A percentile compares a stretch with the other conserved stretches of the same genome.
Evolutionary conservation across 1,284 basidiomycete species (phyloP).

Genomic region (Rhodotorula glutinis): DNA sequence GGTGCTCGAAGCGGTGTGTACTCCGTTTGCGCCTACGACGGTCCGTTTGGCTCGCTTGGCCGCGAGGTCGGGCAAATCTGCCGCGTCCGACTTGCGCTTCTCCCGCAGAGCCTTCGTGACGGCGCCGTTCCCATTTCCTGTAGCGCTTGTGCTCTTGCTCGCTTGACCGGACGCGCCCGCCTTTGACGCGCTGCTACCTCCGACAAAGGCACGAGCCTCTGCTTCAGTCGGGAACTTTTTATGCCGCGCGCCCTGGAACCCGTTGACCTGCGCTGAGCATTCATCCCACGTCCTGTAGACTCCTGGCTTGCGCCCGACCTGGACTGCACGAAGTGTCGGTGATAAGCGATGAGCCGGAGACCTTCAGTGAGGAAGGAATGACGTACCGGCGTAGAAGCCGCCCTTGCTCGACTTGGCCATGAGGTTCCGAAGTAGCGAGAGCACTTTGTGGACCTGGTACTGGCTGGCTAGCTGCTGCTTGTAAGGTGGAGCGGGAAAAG

Average conservation of each 20-base stretch:
- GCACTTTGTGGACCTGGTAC: not conserved
- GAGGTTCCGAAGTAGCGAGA: not conserved
- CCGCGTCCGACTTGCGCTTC: not conserved
- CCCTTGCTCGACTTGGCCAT: conserved; percentile 28
- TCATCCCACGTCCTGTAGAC: conserved; percentile 50
- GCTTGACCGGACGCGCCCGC: too few species aligned
- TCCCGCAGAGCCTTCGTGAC: not conserved
- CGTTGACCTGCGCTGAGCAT: conserved; percentile 60
- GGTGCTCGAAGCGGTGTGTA: not conserved
- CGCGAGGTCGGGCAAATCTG: not conserved
- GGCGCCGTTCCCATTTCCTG: not conserved
- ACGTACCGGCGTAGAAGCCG: conserved; percentile 36
- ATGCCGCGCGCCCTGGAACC: conserved; percentile 59
- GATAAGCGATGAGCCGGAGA: not conserved
- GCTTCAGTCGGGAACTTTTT: conserved; percentile 60
- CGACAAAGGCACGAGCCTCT: conserved; percentile 55
- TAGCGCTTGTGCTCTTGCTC: not conserved
- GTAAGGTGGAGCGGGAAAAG: not conserved
- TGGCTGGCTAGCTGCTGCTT: not conserved
- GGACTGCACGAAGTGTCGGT: conserved; percentile 38
- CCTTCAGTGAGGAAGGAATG: not conserved
- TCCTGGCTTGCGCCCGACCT: conserved; percentile 41
- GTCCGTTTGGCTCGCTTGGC: conserved; percentile 7
- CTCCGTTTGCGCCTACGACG: not conserved
- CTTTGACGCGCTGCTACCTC: not conserved